phyloP scores from a whole-genome alignment of 1,139 yeast species.

The Spathaspora sp. region DNA sequence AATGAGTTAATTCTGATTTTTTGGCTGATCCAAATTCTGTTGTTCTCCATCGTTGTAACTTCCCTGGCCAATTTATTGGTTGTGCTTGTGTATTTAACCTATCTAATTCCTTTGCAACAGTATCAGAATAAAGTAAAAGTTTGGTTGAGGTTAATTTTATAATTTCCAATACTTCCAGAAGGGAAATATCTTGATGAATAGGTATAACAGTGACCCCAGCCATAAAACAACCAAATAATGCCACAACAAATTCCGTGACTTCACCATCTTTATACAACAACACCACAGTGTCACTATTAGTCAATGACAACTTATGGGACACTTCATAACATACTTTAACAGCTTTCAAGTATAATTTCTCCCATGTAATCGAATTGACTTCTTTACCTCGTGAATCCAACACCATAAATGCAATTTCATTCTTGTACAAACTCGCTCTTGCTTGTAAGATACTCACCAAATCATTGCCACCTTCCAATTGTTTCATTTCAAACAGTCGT shows the following conservation, averaged over 20 bases:
- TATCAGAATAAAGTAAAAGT: constrained; percentile 77
- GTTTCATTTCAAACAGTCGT: constrained; percentile 17
- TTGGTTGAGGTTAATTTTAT: constrained; percentile 75
- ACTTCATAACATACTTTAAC: constrained; percentile 90
- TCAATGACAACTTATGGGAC: constrained; percentile 64
- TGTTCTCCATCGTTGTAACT: constrained; percentile 73
- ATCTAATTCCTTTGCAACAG: constrained; percentile 70
- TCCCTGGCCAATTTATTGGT: constrained; percentile 43
- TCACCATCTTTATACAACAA: constrained; percentile 83
- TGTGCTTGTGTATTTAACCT: constrained; percentile 43
- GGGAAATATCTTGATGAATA: constrained; percentile 68
- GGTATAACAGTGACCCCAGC: constrained; percentile 97
- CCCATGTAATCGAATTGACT: constrained; percentile 79
- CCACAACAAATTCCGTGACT: constrained; percentile 79
- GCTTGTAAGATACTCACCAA: constrained; percentile 71
- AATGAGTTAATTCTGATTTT: constrained; percentile 35
- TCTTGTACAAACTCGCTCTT: constrained; percentile 64
- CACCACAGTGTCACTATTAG: constrained; percentile 81
- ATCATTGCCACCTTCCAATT: constrained; percentile 54
- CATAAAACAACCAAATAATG: constrained; percentile 86
- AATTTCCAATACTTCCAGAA: constrained; percentile 68
- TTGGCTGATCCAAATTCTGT: constrained; percentile 79
- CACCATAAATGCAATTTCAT: constrained; percentile 69
- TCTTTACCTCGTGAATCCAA: constrained; percentile 85
- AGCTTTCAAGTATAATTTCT: constrained; percentile 76